Evolutionary conservation across 495 filamentous ascomycete species (phyloP).

Genomic region (Neurospora sp.): DNA sequence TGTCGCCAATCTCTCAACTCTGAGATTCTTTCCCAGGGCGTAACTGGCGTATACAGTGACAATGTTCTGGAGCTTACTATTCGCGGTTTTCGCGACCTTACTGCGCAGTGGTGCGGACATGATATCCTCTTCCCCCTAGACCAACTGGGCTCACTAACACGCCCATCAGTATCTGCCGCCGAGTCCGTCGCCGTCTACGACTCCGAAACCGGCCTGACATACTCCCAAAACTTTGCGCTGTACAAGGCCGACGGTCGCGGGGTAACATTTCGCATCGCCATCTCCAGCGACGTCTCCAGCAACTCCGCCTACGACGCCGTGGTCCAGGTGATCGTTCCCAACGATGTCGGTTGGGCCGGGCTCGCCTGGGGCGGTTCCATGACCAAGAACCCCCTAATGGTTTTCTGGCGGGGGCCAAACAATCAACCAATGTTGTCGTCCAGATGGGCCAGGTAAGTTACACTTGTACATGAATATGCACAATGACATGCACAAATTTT

Average conservation of each 20-base stretch:
- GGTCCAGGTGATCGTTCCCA: slow-evolving; percentile 33
- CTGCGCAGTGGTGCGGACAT: slow-evolving; percentile 9
- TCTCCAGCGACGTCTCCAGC: slow-evolving; percentile 18
- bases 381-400: slow-evolving; percentile 28
- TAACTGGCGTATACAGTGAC: background rate
- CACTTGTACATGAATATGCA: background rate
- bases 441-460: slow-evolving; percentile 29
- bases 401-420: slow-evolving; percentile 24
- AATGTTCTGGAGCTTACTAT: slow-evolving; percentile 16
- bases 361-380: slow-evolving; percentile 35
- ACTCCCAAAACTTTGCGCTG: slow-evolving; percentile 28
- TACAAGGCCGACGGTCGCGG: slow-evolving; percentile 26
- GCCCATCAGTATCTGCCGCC: slow-evolving; percentile 6
- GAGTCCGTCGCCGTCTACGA: slow-evolving; percentile 29
- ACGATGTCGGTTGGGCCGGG: slow-evolving; percentile 32
- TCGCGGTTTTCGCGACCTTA: slow-evolving; percentile 16
- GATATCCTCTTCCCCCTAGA: background rate
- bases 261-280: slow-evolving; percentile 32
- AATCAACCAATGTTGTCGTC: slow-evolving; percentile 19
- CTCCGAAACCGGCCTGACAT: slow-evolving; percentile 40
- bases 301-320: slow-evolving; percentile 27
- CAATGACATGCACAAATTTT: background rate
- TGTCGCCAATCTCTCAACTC: background rate
- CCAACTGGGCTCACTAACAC: slow-evolving; percentile 3
- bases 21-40: background rate